Percentiles rank a stretch among this genome's conserved stretches.
Conservation (phyloP, 768 basidiomycete genomes). For the Collybia sp. region DNA sequence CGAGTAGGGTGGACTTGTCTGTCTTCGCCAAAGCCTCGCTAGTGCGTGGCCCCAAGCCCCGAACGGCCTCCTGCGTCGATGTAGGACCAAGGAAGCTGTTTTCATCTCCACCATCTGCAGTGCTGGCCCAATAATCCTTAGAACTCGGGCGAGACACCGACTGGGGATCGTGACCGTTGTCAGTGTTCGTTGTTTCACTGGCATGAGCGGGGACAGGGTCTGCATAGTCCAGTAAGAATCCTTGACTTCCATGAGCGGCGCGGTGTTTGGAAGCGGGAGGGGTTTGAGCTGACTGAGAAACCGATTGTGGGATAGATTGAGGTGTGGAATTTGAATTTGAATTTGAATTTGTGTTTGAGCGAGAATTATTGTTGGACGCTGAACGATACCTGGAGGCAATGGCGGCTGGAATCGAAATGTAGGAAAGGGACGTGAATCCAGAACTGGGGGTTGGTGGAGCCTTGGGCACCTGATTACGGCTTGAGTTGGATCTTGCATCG, state of each 20-base stretch:
- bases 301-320: constrained; percentile 22
- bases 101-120: constrained; percentile 18
- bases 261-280: constrained; percentile 9
- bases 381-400: constrained; percentile 7
- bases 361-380: constrained; percentile 26
- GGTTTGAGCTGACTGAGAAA: constrained; percentile 12
- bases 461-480: constrained; percentile 3
- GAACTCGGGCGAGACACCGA: too few relatives aligned
- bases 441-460: constrained; percentile 6
- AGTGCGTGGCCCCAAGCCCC: constrained; percentile 42
- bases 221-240: constrained; percentile 15
- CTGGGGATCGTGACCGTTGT: background rate
- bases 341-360: constrained; percentile 17
- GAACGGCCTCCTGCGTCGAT: constrained; percentile 33
- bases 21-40: constrained; percentile 16
- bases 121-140: constrained; percentile 11
- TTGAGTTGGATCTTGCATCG: constrained; percentile 15
- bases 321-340: constrained; percentile 11
- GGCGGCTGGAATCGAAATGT: constrained; percentile 17
- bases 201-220: constrained; percentile 3
- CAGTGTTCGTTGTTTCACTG: constrained; percentile 1
- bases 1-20: too few relatives aligned
- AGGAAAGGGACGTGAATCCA: constrained; percentile 17
- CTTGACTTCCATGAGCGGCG: constrained; percentile 10
- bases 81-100: constrained; percentile 22